phyloP scores from a whole-genome alignment of 306 rosid species.

The Mimosa pudica region DNA sequence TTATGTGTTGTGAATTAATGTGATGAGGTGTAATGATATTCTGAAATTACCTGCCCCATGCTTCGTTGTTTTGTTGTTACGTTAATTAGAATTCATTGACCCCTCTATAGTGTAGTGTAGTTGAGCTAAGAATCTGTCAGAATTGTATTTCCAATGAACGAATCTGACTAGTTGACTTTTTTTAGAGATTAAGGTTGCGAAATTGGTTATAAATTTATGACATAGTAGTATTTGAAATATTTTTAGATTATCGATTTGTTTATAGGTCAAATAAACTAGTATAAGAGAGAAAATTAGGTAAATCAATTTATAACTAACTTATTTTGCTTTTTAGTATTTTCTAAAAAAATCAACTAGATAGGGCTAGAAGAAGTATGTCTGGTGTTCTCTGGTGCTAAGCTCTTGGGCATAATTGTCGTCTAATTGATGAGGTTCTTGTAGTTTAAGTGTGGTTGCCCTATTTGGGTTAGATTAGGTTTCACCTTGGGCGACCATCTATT shows the following conservation, averaged over 20 bases:
- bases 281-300: no score
- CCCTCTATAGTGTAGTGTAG: not conserved
- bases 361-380: not conserved
- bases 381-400: not conserved
- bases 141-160: not conserved
- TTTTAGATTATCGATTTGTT: no score
- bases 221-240: no score
- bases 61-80: constrained; percentile 5
- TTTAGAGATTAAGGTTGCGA: no score
- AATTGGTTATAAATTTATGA: no score
- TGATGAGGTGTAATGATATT: not conserved
- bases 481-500: not conserved
- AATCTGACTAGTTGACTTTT: no score
- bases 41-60: not conserved
- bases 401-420: not conserved
- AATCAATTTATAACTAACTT: no score
- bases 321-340: no score
- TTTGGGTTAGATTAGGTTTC: not conserved
- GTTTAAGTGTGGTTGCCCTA: not conserved
- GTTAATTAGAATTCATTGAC: not conserved
- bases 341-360: no score
- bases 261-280: no score
- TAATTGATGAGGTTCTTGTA: not conserved
- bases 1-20: not conserved
- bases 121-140: not conserved